phyloP scores from a whole-genome alignment of 192 early-diverging fungal species.

The Coemansia sp. region DNA sequence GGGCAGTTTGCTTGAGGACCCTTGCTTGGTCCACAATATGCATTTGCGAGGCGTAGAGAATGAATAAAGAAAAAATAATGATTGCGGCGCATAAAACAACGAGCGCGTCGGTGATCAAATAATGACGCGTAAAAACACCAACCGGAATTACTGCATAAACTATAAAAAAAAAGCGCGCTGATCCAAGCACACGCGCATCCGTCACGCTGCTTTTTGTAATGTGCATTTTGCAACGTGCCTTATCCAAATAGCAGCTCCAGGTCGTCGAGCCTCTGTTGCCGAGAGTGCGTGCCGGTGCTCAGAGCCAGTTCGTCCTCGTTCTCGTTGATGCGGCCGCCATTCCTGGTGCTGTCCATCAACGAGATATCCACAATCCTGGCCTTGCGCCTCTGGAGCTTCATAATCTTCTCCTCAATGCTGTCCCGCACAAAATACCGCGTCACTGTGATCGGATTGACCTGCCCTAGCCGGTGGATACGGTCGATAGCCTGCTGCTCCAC shows the following conservation, averaged over 20 bases:
- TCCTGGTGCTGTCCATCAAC: slow-evolving; percentile 50
- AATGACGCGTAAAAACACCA: no score
- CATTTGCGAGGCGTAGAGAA: no score
- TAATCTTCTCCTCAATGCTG: slow-evolving; percentile 85
- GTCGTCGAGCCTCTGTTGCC: slow-evolving; percentile 50
- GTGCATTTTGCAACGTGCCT: no score
- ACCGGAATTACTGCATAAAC: no score
- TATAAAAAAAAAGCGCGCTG: slow-evolving; percentile 1
- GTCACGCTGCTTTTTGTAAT: no score
- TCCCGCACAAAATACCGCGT: slow-evolving; percentile 63
- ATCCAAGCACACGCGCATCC: neutral
- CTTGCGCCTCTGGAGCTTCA: slow-evolving; percentile 77
- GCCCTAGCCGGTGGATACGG: slow-evolving; percentile 77
- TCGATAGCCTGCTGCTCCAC: slow-evolving; percentile 79
- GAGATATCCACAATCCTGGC: slow-evolving; percentile 52
- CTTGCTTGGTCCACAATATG: no score
- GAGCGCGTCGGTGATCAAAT: no score
- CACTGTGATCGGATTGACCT: slow-evolving; percentile 60
- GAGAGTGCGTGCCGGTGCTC: slow-evolving; percentile 35
- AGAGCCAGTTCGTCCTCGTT: slow-evolving; percentile 25
- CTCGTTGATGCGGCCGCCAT: slow-evolving; percentile 7
- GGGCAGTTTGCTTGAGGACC: no score
- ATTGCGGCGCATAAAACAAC: no score
- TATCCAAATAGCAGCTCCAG: slow-evolving; percentile 37
- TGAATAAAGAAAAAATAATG: no score